These are phyloP conservation scores for Crataegus laevigata DNA, from an alignment of 306 rosid species.

Conservation along the genomic window DNA sequence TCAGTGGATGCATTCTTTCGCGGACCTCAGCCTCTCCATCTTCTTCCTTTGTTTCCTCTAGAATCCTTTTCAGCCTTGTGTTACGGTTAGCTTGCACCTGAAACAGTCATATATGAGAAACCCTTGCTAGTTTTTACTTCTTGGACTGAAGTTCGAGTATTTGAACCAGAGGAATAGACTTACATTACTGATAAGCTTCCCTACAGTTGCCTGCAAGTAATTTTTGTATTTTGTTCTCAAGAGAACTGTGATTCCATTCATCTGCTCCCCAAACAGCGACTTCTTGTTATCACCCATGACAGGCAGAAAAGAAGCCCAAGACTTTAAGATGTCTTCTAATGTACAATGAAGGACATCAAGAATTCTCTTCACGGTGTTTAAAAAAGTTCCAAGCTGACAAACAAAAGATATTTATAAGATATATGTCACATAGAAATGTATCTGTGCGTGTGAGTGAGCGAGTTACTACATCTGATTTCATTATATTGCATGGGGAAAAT, in stretches of 20 bases:
- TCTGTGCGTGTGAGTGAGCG: not conserved
- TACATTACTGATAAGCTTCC: conserved; percentile 84
- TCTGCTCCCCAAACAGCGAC: conserved; percentile 77
- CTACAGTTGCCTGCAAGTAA: conserved; percentile 87
- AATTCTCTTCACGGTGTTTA: conserved; percentile 91
- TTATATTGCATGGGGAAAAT: not conserved
- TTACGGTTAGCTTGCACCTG: conserved; percentile 75
- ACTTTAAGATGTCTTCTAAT: conserved; percentile 85
- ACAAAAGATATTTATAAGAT: conserved; percentile 11
- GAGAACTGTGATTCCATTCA: conserved; percentile 81
- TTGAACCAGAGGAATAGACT: conserved; percentile 14
- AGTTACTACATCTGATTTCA: not conserved
- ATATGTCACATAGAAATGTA: not conserved
- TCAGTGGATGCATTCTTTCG: conserved; percentile 81
- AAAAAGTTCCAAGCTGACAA: conserved; percentile 72
- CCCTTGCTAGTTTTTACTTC: not conserved
- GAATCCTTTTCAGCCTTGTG: conserved; percentile 71
- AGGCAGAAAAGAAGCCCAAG: conserved; percentile 87
- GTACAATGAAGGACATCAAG: conserved; percentile 83
- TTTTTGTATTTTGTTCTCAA: conserved; percentile 88
- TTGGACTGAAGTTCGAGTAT: not conserved
- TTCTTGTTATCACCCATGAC: conserved; percentile 62
- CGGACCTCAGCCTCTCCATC: conserved; percentile 93
- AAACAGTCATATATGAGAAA: conserved; percentile 5
- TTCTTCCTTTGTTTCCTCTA: conserved; percentile 85